Conservation (phyloP, 225 moss, liverwort and hornwort species). For the Climacium dendroides region DNA sequence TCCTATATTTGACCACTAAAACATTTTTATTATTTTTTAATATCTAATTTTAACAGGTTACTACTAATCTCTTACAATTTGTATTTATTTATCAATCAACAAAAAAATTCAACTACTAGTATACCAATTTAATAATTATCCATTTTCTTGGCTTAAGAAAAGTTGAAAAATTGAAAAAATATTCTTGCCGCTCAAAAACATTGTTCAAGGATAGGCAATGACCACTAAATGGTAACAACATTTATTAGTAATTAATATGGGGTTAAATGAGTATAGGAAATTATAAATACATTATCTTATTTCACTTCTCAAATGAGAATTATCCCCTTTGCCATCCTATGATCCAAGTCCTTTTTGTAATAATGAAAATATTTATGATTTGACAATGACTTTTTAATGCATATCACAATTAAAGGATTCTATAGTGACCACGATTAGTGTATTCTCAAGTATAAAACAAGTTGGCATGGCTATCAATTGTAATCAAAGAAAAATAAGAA, state of each 20-base stretch:
- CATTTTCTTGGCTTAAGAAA: too few relatives aligned
- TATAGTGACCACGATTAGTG: background rate
- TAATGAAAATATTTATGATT: background rate
- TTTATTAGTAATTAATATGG: background rate
- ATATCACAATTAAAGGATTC: background rate
- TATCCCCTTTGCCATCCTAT: fast-evolving
- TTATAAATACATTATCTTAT: background rate
- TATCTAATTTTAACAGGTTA: background rate
- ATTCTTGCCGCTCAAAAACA: fast-evolving
- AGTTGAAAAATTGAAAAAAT: background rate
- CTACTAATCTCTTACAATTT: background rate
- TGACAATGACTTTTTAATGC: background rate
- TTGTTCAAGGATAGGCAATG: background rate
- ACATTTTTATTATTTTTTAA: background rate
- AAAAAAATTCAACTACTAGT: background rate
- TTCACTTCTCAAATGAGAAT: background rate
- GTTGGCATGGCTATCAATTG: background rate
- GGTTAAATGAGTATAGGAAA: background rate
- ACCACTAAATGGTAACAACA: background rate
- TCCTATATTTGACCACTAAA: background rate
- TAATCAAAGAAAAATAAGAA: background rate
- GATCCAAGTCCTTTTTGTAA: background rate
- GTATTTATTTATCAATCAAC: background rate
- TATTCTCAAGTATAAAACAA: background rate
- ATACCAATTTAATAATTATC: background rate